Conservation (phyloP, 208 protist species). For the Leptomonas seymouri region DNA sequence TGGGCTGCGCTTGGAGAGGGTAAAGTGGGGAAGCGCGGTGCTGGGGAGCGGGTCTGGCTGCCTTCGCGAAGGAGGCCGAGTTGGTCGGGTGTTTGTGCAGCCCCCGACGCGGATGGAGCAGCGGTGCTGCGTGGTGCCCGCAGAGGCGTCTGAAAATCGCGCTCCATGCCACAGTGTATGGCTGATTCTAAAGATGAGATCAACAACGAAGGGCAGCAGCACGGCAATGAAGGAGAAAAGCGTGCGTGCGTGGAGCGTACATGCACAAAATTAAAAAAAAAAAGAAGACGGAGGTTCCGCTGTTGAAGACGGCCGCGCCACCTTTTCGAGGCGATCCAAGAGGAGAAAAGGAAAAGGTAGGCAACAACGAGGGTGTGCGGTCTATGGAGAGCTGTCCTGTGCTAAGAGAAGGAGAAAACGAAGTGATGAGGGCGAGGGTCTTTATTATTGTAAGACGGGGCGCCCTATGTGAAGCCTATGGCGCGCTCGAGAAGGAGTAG, state of each 20-base stretch:
- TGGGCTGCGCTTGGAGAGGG: not conserved
- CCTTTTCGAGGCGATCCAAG: not conserved
- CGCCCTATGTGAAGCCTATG: no score
- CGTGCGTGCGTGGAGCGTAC: no score
- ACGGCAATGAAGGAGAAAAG: no score
- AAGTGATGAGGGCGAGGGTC: not conserved
- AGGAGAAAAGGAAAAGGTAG: not conserved
- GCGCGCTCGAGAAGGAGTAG: no score
- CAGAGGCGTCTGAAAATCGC: not conserved
- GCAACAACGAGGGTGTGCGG: not conserved
- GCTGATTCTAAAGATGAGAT: not conserved
- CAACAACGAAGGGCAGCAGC: no score
- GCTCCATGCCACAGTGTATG: no score
- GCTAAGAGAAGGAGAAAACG: not conserved
- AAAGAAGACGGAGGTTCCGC: not conserved
- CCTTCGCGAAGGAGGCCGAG: slow-evolving; percentile 2
- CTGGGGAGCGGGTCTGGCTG: slow-evolving; percentile 11
- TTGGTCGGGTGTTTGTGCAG: not conserved
- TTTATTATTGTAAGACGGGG: no score
- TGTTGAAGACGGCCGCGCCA: not conserved
- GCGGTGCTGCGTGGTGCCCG: slow-evolving; percentile 1
- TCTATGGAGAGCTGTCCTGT: not conserved
- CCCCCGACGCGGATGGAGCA: not conserved
- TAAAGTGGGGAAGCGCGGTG: slow-evolving; percentile 7
- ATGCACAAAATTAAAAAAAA: not conserved